Evolutionary conservation across 768 basidiomycete genomes (phyloP).

Genomic region (Dioszegia hungarica): DNA sequence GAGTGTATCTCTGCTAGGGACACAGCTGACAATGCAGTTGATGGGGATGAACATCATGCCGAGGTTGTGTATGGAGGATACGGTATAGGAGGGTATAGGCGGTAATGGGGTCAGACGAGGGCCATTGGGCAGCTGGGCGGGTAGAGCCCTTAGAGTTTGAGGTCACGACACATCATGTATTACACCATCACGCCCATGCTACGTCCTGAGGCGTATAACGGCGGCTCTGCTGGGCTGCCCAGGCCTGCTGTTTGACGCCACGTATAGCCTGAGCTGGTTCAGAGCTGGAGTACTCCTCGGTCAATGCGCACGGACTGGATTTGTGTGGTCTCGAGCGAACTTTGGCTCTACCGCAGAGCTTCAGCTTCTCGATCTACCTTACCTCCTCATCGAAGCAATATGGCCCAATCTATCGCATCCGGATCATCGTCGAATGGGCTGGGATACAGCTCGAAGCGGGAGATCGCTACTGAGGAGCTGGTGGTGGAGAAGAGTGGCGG

Average conservation of each 20-base stretch:
- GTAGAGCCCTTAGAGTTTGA: too few relatives aligned
- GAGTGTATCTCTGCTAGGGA: too few relatives aligned
- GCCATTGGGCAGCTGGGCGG: background rate
- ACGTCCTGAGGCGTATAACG: too few relatives aligned
- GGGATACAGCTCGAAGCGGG: constrained; percentile 1
- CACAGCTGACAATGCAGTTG: constrained; percentile 55
- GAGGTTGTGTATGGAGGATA: constrained; percentile 78
- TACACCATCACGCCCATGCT: background rate
- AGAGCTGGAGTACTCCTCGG: too few relatives aligned
- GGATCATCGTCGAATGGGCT: background rate
- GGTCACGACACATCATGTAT: background rate
- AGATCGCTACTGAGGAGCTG: background rate
- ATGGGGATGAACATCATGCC: constrained; percentile 98
- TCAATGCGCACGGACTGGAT: too few relatives aligned
- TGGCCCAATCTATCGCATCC: background rate
- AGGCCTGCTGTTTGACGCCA: too few relatives aligned
- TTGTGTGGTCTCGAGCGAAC: too few relatives aligned
- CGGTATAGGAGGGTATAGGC: constrained; percentile 16
- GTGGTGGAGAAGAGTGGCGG: background rate
- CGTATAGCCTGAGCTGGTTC: too few relatives aligned
- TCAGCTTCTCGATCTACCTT: background rate
- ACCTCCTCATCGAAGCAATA: background rate
- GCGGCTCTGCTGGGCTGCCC: too few relatives aligned
- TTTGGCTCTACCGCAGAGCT: too few relatives aligned
- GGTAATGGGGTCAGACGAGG: background rate